Percentiles rank a stretch among this genome's conserved stretches.
Evolutionary conservation across 257 asterid species (phyloP).

Genomic region (Solanum habrochaites): DNA sequence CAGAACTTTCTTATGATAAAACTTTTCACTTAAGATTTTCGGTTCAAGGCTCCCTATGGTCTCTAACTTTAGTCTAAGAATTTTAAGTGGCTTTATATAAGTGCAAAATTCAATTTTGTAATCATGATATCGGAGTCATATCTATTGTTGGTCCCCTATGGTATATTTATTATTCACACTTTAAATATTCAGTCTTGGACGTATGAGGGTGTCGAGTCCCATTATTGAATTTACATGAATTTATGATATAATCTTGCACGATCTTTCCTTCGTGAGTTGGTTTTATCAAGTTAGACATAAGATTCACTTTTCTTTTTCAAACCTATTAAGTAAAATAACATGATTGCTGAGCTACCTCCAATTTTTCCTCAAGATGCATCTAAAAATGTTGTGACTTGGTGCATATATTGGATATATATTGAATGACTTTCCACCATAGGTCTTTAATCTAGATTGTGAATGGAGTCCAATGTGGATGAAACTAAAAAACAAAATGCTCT

Average conservation of each 20-base stretch:
- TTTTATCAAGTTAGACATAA: too few relatives aligned
- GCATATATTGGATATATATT: background rate
- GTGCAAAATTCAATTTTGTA: background rate
- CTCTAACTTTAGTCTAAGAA: background rate
- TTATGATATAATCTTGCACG: too few relatives aligned
- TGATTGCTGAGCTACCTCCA: background rate
- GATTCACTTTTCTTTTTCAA: too few relatives aligned
- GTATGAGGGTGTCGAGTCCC: background rate
- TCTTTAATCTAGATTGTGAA: background rate
- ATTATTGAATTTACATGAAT: too few relatives aligned
- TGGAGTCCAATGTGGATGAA: background rate
- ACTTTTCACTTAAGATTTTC: background rate
- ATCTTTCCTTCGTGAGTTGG: fast-evolving
- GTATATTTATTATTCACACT: background rate
- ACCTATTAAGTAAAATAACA: background rate
- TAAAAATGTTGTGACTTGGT: background rate
- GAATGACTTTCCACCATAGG: background rate
- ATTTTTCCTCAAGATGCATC: background rate
- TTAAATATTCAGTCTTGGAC: too few relatives aligned
- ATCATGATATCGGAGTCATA: background rate
- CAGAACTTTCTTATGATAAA: background rate
- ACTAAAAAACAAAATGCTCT: background rate
- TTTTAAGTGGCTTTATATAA: background rate
- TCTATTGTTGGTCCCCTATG: fast-evolving
- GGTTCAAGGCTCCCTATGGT: fast-evolving